A percentile compares a stretch with the other conserved stretches of the same genome.
phyloP scores from a whole-genome alignment of 495 filamentous ascomycete species.

The Bombardia bombarda region DNA sequence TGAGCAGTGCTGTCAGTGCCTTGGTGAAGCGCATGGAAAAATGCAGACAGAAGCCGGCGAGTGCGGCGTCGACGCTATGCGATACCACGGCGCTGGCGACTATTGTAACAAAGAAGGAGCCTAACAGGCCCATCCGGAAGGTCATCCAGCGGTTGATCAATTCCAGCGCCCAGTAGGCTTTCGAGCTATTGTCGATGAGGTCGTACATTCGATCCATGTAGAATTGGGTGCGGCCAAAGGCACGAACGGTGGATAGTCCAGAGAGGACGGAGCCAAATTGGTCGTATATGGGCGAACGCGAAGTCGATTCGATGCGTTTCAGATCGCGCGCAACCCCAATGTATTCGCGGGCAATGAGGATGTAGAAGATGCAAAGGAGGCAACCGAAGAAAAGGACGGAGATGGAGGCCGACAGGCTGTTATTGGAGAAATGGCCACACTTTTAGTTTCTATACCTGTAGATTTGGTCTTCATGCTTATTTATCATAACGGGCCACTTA shows the following conservation, averaged over 20 bases:
- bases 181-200: conserved; percentile 47
- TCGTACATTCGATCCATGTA: conserved; percentile 48
- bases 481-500: too few relatives aligned
- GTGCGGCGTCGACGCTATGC: conserved; percentile 48
- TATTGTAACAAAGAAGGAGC: conserved; percentile 49
- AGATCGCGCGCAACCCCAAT: conserved; percentile 53
- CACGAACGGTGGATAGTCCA: conserved; percentile 58
- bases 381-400: conserved; percentile 19
- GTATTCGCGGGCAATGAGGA: conserved; percentile 34
- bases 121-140: conserved; percentile 51
- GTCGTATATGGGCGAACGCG: conserved; percentile 56
- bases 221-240: conserved; percentile 44
- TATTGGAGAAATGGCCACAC: not conserved
- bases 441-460: not conserved
- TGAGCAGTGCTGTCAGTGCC: conserved; percentile 38
- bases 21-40: conserved; percentile 49
- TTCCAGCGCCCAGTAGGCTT: conserved; percentile 46
- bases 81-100: conserved; percentile 52
- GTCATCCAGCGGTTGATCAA: conserved; percentile 53
- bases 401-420: conserved; percentile 12
- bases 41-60: conserved; percentile 47
- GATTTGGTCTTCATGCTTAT: too few relatives aligned
- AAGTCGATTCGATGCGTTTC: conserved; percentile 55
- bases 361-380: conserved; percentile 16
- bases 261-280: conserved; percentile 50